Conservation (phyloP, 164 flowering plant species). For the Pachysandra terminalis region DNA sequence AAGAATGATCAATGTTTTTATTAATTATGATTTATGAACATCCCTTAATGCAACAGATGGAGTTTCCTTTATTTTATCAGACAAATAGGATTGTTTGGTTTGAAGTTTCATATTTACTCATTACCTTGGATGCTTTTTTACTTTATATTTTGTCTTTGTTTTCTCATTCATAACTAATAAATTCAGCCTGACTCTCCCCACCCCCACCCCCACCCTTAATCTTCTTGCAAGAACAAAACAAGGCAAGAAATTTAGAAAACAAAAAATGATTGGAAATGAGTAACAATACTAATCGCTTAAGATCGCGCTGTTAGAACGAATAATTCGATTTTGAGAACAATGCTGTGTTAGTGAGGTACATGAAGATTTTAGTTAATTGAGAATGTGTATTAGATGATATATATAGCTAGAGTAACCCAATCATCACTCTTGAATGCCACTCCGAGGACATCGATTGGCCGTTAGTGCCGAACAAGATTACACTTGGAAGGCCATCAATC, state of each 20-base stretch:
- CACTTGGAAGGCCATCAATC: not conserved
- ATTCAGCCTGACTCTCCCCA: constrained; percentile 7
- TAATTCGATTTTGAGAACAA: constrained; percentile 33
- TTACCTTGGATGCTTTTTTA: constrained; percentile 2
- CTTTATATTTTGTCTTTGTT: constrained; percentile 16
- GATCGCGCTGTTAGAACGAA: constrained; percentile 28
- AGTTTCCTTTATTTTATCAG: constrained; percentile 13
- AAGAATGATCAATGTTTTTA: not conserved
- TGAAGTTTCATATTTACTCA: constrained; percentile 20
- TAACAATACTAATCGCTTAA: constrained; percentile 29
- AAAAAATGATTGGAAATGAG: constrained; percentile 51
- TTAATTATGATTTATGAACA: not conserved
- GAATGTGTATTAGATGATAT: not conserved
- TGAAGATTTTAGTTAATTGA: not conserved
- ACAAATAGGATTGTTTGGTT: constrained; percentile 28
- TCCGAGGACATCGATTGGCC: constrained; percentile 13
- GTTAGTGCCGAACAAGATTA: constrained; percentile 8
- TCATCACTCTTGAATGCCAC: constrained; percentile 23
- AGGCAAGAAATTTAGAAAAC: constrained; percentile 6
- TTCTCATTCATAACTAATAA: constrained; percentile 28
- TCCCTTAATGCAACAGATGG: constrained; percentile 13
- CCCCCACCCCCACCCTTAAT: no score
- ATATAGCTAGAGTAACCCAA: no score
- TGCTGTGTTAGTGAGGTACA: constrained; percentile 46
- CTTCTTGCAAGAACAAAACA: not conserved